Evolutionary conservation across 163 green algal genomes (phyloP).

Genomic region (Chlorella variabilis): DNA sequence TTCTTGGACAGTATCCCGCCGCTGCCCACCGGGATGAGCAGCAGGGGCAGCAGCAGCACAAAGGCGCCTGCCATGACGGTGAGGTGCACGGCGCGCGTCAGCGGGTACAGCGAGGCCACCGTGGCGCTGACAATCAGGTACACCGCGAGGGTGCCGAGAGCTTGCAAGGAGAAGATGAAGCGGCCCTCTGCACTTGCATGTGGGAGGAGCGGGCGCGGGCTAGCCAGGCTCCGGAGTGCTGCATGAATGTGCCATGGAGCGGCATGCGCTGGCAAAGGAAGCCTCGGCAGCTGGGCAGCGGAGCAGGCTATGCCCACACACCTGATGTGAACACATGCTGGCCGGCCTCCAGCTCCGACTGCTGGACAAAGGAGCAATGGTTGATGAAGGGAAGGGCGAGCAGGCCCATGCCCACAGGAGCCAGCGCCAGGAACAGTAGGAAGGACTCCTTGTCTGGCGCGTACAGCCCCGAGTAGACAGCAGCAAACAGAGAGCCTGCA

Average conservation of each 20-base stretch:
- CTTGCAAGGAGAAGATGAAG: conserved; percentile 49
- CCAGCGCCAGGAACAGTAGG: conserved; percentile 58
- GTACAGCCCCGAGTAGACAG: conserved; percentile 51
- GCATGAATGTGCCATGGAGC: too few relatives aligned
- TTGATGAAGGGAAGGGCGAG: conserved; percentile 50
- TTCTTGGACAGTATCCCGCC: conserved; percentile 48
- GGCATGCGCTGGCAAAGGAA: too few relatives aligned
- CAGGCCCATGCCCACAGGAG: conserved; percentile 28
- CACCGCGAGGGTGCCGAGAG: conserved; percentile 47
- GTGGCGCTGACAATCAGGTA: conserved; percentile 48
- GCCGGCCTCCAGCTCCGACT: conserved; percentile 18
- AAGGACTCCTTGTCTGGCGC: conserved; percentile 38
- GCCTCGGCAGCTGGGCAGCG: too few relatives aligned
- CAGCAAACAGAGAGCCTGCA: conserved; percentile 37
- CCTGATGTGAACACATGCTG: conserved; percentile 37
- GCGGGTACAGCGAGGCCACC: conserved; percentile 27
- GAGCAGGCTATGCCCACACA: neutral
- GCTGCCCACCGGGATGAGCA: conserved; percentile 46
- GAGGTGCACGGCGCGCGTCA: conserved; percentile 17
- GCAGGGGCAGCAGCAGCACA: conserved; percentile 46
- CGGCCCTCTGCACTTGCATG: conserved; percentile 41
- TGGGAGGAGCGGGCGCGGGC: too few relatives aligned
- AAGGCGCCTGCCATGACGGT: conserved; percentile 38
- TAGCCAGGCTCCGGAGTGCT: too few relatives aligned
- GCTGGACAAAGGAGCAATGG: conserved; percentile 57